A percentile compares a stretch with the other conserved stretches of the same genome.
Conservation (phyloP, 2,329 filamentous ascomycete species). For the Coniochaeta sp. region DNA sequence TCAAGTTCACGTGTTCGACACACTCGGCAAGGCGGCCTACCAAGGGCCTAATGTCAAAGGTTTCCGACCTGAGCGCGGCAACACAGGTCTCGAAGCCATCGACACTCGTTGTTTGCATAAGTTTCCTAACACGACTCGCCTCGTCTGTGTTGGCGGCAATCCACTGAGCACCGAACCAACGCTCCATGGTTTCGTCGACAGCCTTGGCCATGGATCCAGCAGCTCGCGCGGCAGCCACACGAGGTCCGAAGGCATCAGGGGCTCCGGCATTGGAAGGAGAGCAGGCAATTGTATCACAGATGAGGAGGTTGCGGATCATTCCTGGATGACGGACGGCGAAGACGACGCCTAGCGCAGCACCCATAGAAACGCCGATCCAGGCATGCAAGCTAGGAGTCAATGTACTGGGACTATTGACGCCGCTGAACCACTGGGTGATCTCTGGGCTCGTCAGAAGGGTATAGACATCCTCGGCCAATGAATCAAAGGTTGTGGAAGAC, state of each 20-base stretch:
- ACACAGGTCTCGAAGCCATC: conserved; percentile 34
- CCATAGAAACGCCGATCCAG: conserved; percentile 38
- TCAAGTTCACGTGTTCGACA: conserved; percentile 26
- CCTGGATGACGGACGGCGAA: conserved; percentile 30
- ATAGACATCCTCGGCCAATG: conserved; percentile 28
- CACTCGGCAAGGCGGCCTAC: conserved; percentile 20
- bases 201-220: conserved; percentile 17
- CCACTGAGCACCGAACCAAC: conserved; percentile 31
- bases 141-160: conserved; percentile 24
- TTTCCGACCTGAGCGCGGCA: conserved; percentile 25
- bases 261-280: conserved; percentile 27
- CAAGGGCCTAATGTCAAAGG: conserved; percentile 28
- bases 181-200: conserved; percentile 23
- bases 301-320: conserved; percentile 26
- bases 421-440: conserved; percentile 11
- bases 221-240: conserved; percentile 24
- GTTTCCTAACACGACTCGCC: conserved; percentile 7
- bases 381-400: conserved; percentile 16
- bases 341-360: conserved; percentile 29
- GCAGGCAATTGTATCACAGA: conserved; percentile 31
- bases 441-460: conserved; percentile 21
- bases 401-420: neutral
- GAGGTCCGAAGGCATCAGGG: conserved; percentile 25
- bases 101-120: conserved; percentile 29
- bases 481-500: conserved; percentile 27